Percentiles rank a stretch among this genome's conserved stretches.
These are phyloP conservation scores for Mycena amicta DNA, from an alignment of 768 basidiomycete genomes.

Conservation along the genomic window DNA sequence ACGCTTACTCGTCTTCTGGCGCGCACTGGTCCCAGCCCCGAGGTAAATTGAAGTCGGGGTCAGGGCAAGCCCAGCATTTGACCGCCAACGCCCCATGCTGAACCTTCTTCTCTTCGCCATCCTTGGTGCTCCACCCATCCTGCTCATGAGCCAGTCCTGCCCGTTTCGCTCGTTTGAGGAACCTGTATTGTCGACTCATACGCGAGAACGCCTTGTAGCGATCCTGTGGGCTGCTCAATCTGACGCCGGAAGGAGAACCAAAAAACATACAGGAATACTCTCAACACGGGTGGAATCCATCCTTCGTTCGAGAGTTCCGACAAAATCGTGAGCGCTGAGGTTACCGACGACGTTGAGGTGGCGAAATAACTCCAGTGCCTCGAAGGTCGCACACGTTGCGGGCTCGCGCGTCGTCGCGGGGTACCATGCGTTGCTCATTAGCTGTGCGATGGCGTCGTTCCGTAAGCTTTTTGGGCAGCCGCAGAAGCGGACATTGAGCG, in stretches of 20 bases:
- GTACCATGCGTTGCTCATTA: conserved; percentile 3
- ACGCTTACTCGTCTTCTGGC: conserved; percentile 2
- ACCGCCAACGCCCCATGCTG: conserved; percentile 10
- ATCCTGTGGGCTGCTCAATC: neutral
- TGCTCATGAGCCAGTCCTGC: conserved; percentile 2
- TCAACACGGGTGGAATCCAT: neutral
- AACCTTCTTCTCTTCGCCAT: neutral
- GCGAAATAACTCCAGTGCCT: neutral
- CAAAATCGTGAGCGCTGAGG: neutral
- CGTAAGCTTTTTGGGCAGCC: neutral
- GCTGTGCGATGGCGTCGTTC: neutral
- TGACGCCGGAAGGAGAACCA: neutral
- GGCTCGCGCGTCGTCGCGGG: conserved; percentile 6
- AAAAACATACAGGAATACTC: neutral
- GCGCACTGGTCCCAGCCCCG: conserved; percentile 14
- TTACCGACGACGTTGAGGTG: neutral
- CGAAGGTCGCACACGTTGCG: neutral
- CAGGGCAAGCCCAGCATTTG: conserved; percentile 26
- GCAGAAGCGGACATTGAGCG: neutral
- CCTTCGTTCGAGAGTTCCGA: conserved; percentile 1
- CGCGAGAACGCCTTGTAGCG: conserved; percentile 5
- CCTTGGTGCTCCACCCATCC: neutral
- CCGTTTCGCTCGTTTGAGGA: neutral
- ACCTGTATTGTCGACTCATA: neutral
- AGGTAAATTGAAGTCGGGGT: conserved; percentile 21